Percentiles rank a stretch among this genome's conserved stretches.
These are phyloP conservation scores for Golubevia pallescens DNA, from an alignment of 1,284 basidiomycete species.

Conservation along the genomic window DNA sequence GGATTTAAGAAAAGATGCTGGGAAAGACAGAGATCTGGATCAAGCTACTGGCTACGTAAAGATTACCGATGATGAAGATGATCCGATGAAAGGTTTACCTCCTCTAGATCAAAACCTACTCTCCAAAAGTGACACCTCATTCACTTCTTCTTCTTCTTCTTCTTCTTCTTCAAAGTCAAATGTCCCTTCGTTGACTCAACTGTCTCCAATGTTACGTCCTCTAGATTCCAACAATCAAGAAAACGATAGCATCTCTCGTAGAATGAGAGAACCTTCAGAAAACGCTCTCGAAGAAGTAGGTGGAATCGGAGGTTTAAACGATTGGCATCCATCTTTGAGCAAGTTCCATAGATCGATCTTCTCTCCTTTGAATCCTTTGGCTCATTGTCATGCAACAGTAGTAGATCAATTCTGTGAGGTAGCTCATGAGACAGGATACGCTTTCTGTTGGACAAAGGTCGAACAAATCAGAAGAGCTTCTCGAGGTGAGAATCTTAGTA, in stretches of 20 bases:
- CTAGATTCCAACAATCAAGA: not conserved
- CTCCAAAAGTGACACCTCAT: too few relatives aligned
- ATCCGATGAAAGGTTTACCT: too few relatives aligned
- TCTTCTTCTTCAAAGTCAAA: too few relatives aligned
- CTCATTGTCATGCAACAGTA: constrained; percentile 77
- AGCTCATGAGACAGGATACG: constrained; percentile 86
- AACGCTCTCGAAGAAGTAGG: too few relatives aligned
- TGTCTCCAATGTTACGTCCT: too few relatives aligned
- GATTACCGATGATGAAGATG: too few relatives aligned
- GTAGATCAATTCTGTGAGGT: constrained; percentile 93
- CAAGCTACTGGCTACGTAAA: constrained; percentile 62
- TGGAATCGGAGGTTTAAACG: constrained; percentile 18
- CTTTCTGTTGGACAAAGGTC: constrained; percentile 93
- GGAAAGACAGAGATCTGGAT: constrained; percentile 68
- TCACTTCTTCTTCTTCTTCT: too few relatives aligned
- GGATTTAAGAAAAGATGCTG: too few relatives aligned
- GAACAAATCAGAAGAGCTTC: constrained; percentile 80
- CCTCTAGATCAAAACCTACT: too few relatives aligned
- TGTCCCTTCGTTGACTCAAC: too few relatives aligned
- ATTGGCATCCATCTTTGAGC: constrained; percentile 82
- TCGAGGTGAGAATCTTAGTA: constrained; percentile 3
- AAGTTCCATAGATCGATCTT: constrained; percentile 81
- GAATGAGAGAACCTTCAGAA: constrained; percentile 11
- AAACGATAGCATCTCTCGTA: constrained; percentile 10
- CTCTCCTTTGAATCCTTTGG: constrained; percentile 84